Base-by-base conservation (phyloP, 352 stramenopile genomes). In the Poterioochromonas sp. region DNA sequence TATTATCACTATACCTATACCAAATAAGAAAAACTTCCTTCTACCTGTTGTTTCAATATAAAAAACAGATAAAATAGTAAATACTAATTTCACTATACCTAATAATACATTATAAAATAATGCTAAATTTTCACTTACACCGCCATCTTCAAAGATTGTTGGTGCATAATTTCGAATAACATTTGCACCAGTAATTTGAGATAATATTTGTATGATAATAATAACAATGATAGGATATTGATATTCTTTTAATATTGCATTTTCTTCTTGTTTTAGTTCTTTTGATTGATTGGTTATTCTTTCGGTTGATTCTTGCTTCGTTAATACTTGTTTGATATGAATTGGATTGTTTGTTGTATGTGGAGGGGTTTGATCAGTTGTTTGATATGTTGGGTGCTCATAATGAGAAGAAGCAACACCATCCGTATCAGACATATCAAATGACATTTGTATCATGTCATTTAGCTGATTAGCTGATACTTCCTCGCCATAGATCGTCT, bases 151-250 rank as follows among this genome's bases (percentile, higher is more conserved):
- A 29, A 71, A 71, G 8, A 71, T 71, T 34, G 26, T 12, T 32
- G 62, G 62, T 26, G 62, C 62, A 49, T 71, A 71, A 29, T 71
- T 71, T 22, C 62, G 62, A n/a, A 71, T 44, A 2, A 71, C 62
- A 43, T n/a, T 29, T 22, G 8, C 62, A n/a, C 62, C 39, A 11
- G 53, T 63, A 29, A 63, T 32, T 29, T 71, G 62, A 18, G 29
- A 5, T n/a, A 71, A 49, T 3, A 37, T 32, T 39, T 65, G 54
- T 39, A 65, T 65, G n/a, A 65, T 65, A 65, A 65, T 65, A 65
- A 65, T 65, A 32, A 65, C 26, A 39, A 65, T 39, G 8, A 65
- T 35, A 15, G 54, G 54, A 15, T 35, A 65, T 5, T 22, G 54
- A 39, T 39, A 65, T 32, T 39, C 54, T 15, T 65, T 32, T 32